Percentiles rank a stretch among this genome's conserved stretches.
These are phyloP conservation scores for Friedmanniomyces endolithicus DNA, from an alignment of 495 filamentous ascomycete genomes.

Conservation along the genomic window DNA sequence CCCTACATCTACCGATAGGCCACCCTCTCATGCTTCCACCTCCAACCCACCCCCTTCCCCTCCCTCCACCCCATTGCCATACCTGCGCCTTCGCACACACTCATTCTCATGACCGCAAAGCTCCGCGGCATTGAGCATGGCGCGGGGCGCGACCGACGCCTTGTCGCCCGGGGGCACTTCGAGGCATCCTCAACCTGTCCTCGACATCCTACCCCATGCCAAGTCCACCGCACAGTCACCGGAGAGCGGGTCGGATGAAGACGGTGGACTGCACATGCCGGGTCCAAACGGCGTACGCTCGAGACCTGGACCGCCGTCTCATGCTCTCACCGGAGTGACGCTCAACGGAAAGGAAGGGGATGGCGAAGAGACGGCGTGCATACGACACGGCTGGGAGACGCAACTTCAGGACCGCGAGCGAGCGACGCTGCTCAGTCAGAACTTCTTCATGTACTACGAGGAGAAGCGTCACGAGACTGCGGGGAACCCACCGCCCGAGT, in stretches of 20 bases:
- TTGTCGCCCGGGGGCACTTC: not conserved
- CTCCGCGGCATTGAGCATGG: not conserved
- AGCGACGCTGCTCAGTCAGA: slow-evolving; percentile 43
- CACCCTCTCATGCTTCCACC: too few species aligned
- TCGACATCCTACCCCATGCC: slow-evolving; percentile 1
- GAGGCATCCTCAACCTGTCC: slow-evolving; percentile 11
- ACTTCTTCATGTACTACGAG: slow-evolving; percentile 97
- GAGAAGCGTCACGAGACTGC: slow-evolving; percentile 97
- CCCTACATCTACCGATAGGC: too few species aligned
- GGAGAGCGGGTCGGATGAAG: slow-evolving; percentile 9
- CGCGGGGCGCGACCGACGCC: slow-evolving; percentile 1
- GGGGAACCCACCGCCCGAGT: slow-evolving; percentile 42
- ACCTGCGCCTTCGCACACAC: not conserved
- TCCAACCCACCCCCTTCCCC: too few species aligned
- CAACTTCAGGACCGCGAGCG: slow-evolving; percentile 49
- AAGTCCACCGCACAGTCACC: not conserved
- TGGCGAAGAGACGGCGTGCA: slow-evolving; percentile 37
- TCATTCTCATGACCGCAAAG: not conserved
- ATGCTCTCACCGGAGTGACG: slow-evolving; percentile 1
- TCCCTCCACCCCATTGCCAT: too few species aligned
- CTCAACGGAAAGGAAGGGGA: slow-evolving; percentile 28
- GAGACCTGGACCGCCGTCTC: not conserved
- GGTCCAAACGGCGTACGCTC: not conserved
- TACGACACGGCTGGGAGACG: slow-evolving; percentile 52
- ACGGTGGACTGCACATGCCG: slow-evolving; percentile 16